Evolutionary conservation across 257 asterid genomes (phyloP).

Genomic region (Paraleonurus japonicus): DNA sequence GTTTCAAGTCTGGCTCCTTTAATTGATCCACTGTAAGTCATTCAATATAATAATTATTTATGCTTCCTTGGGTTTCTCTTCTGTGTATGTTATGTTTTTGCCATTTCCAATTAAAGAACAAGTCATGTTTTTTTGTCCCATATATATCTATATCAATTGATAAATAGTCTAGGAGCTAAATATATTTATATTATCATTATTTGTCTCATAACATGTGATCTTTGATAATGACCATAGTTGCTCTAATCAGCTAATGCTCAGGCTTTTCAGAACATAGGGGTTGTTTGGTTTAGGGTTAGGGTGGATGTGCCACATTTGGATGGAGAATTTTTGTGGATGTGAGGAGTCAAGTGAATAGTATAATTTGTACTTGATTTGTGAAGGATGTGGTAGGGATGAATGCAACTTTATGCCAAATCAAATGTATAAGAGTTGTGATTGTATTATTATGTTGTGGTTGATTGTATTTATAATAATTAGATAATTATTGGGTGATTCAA

Average conservation of each 20-base stretch:
- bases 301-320: not conserved
- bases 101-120: not conserved
- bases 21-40: conserved; percentile 85
- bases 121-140: conserved; percentile 13
- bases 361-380: not conserved
- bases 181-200: conserved; percentile 2
- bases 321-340: not conserved
- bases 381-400: not conserved
- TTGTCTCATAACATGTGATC: conserved; percentile 3
- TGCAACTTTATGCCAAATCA: not conserved
- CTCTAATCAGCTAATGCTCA: conserved; percentile 8
- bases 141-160: not conserved
- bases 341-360: not conserved
- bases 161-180: conserved; percentile 13
- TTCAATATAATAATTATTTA: conserved; percentile 17
- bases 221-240: conserved; percentile 14
- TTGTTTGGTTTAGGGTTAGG: not conserved
- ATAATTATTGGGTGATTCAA: not conserved
- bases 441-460: not conserved
- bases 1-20: conserved; percentile 89
- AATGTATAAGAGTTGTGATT: not conserved
- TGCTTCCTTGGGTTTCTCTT: conserved; percentile 12
- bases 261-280: not conserved
- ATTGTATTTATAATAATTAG: not conserved
- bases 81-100: conserved; percentile 14